Evolutionary conservation across 1,139 yeast species (phyloP), one percentile per base, ranked within the genome.

Genomic region (Ogataea hybrid): DNA sequence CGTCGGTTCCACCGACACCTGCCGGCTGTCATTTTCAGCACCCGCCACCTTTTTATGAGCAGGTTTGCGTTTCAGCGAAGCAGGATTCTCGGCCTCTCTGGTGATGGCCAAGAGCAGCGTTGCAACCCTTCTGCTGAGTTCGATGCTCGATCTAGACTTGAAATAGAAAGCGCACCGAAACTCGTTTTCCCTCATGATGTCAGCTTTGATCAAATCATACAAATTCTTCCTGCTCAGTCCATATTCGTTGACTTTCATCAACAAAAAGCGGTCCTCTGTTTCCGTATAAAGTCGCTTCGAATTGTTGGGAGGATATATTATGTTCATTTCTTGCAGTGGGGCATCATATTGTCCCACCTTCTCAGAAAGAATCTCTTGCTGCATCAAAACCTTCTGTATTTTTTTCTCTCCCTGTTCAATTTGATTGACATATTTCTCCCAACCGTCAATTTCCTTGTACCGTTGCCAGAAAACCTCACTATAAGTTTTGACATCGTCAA

Each of bases 151-250:
- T 53, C 98, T 73, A 0, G 96, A 85, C 49, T 77, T 71, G 59
- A 92, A 77, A 61, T 81, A 92, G 94, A 96, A 92, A 57, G 92
- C 96, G 61, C 88, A 92, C 39, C 77, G 74, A 68, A 92, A 92
- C 41, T 85, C 63, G 35, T 87, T 92, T 45, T 90, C 81, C 7
- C 70, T 69, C 45, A 77, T 65, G 18, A 90, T 83, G 39, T 87
- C 94, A 46, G 83, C 85, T 49, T 87, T 85, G 37, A 92, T 79
- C 51, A 73, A 75, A 51, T 90, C 96, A 52, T 77, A 81, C 34
- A 92, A 69, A 43, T 79, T 75, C 30, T 84, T 87, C 25, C 79
- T 69, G 54, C 81, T 78, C 17, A 90, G 67, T 0, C 98, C 98
- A 53, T 81, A 75, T 51, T 84, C 81, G 61, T 86, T 75, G 32